Conservation (phyloP, 257 asterid genomes). For the Primulina eburnea region DNA sequence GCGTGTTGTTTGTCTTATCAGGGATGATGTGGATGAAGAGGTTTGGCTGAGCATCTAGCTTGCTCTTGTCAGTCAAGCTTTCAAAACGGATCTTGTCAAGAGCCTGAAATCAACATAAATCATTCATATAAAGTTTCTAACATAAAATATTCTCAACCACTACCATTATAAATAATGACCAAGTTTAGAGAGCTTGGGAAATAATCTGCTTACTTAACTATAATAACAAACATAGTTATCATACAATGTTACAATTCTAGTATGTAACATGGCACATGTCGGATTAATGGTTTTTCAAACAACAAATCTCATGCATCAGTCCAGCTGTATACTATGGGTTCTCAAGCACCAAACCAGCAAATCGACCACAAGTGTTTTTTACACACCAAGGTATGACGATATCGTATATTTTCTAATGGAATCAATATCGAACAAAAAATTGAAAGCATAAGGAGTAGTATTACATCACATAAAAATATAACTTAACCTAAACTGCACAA, state of each 20-base stretch:
- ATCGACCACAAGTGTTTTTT: background rate
- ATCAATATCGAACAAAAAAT: background rate
- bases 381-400: too few relatives aligned
- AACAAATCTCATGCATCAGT: background rate
- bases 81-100: constrained; percentile 22
- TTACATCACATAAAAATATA: too few relatives aligned
- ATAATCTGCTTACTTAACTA: background rate
- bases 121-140: background rate
- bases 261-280: background rate
- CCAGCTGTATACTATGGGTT: background rate
- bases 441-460: too few relatives aligned
- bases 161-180: too few relatives aligned
- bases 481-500: background rate
- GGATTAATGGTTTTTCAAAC: background rate
- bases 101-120: background rate
- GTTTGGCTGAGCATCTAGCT: constrained; percentile 23
- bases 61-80: constrained; percentile 22
- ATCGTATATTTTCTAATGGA: background rate
- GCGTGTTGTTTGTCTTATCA: constrained; percentile 20
- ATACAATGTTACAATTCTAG: background rate
- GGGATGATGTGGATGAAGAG: constrained; percentile 23
- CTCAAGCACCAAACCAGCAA: background rate
- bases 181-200: background rate
- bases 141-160: background rate
- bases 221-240: too few relatives aligned